These are phyloP conservation scores for Cicer pinnatifidum DNA, from an alignment of 306 rosid species.

Conservation along the genomic window DNA sequence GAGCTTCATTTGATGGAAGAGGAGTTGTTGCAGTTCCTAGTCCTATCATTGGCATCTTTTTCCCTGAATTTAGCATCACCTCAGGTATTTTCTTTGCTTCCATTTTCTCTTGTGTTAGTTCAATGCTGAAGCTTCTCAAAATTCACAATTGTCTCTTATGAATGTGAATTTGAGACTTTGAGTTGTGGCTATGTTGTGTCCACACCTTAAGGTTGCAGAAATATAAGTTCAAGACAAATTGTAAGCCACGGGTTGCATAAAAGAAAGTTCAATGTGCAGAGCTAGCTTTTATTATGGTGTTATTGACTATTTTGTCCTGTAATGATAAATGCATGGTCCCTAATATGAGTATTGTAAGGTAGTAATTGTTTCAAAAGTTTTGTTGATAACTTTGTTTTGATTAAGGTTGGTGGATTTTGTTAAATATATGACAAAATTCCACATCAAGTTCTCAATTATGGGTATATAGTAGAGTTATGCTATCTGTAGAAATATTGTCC, in stretches of 20 bases:
- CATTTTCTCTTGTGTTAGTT: slow-evolving; percentile 35
- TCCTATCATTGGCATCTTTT: slow-evolving; percentile 45
- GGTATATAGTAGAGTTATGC: neutral
- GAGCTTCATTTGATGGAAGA: slow-evolving; percentile 39
- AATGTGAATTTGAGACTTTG: neutral
- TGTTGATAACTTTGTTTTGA: too few relatives aligned
- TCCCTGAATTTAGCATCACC: slow-evolving; percentile 44
- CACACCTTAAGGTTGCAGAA: slow-evolving; percentile 10
- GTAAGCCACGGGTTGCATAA: slow-evolving; percentile 5
- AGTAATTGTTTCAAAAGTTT: neutral
- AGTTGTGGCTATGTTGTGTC: slow-evolving; percentile 24
- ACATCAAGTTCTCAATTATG: neutral
- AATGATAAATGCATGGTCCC: neutral
- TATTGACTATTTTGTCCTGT: neutral
- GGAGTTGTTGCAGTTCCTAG: slow-evolving; percentile 42
- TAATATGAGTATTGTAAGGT: neutral
- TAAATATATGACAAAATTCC: slow-evolving; percentile 1
- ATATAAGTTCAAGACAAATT: neutral
- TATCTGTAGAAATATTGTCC: neutral
- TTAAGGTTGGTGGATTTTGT: neutral
- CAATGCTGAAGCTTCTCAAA: slow-evolving; percentile 2
- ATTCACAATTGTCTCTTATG: slow-evolving; percentile 15
- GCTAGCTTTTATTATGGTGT: neutral
- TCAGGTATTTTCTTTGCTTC: slow-evolving; percentile 41
- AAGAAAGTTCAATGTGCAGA: neutral